Evolutionary conservation across 352 stramenopile genomes (phyloP), one percentile per base, ranked within the genome.

Genomic region (Globisporangium nodosum): DNA sequence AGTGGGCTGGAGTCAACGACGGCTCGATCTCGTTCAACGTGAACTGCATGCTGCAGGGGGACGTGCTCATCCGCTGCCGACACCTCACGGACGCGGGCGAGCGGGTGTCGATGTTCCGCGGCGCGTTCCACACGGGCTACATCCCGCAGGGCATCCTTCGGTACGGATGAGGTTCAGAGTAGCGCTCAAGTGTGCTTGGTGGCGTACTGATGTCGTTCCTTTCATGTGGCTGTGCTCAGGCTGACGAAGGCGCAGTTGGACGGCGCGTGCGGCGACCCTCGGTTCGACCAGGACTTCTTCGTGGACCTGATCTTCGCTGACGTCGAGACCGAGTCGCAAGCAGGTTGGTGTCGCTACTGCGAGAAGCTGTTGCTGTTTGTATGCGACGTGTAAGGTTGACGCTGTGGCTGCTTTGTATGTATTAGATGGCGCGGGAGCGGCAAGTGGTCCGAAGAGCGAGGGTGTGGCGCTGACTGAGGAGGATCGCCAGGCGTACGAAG

Each of bases 71-170:
- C 30, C 94, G 96, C 39, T 98, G 96, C 73, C 88, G 96, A 39
- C 96, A 99, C 65, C 70, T 98, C 16, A 98, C 91, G 20, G 80
- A 93, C 58, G 63, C 74, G 54, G 85, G 87, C 30, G 76, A 96
- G 67, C 80, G 94, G 0, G 76, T 98, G 46, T 97, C 83, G 15
- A 99, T 99, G 94, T 99, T 99, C 71, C 89, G 97, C 54, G 95
- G 93, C 9, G 96, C 93, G 15, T 98, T 99, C 69, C 96, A 99
- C 76, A 99, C 96, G n/a, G 96, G 97, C 3, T 99, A 99, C 68
- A 96, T 98, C 45, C 94, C 95, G 5, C 86, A 96, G 37, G 94
- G 95, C 20, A 97, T 99, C 49, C 71, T 99, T 49, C 71, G 96
- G 71, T 93, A 74, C 27, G 45, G 7, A 11, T 3, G 16, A 5